Base-by-base conservation (phyloP, 345 rosid genomes). In the Gossypium raimondii region DNA sequence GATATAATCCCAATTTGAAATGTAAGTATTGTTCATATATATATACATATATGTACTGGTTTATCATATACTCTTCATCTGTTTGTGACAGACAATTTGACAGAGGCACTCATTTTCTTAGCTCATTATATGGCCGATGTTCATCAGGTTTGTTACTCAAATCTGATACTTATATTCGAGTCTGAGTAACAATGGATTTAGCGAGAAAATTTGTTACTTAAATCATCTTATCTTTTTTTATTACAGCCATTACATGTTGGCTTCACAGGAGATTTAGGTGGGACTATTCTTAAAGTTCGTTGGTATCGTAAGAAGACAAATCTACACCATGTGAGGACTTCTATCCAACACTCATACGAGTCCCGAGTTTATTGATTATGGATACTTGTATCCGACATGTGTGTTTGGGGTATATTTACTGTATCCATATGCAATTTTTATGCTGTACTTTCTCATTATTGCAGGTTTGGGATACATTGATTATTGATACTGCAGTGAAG, bases 181-280 rank as follows among this genome's bases (percentile, higher is more conserved):
- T 34, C 41, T 34, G 7, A 34, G 41, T 34, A 34, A 34, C 41
- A 1, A 1, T 4, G 41, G 41, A 34, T 34, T 34, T 5, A 34
- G 41, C 41, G 1, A 34, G 41, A 34, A 34, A 34, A 34, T 34
- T 34, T 34, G 41, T 34, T 34, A 34, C 13, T 45, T 45, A 9
- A 8, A 45, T 10, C 50, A 2, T 45, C 12, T 24, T 11, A 22
- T 58, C 38, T 58, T 78, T 80, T 73, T 9, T 75, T 60, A 34
- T 84, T 79, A 51, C 92, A 93, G 99, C 97, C 99, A 29, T 81
- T 95, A 76, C 99, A 93, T 79, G 96, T 84, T 79, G 98, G 98
- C 80, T 95, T 93, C 76, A 75, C 82, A 58, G 99, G 99, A 77
- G 98, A 95, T 88, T 79, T 79, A 87, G 99, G 98, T 77, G 98